These are phyloP conservation scores for Graphiopsis chlorocephala DNA, from an alignment of 2,329 filamentous ascomycete species.

Conservation along the genomic window DNA sequence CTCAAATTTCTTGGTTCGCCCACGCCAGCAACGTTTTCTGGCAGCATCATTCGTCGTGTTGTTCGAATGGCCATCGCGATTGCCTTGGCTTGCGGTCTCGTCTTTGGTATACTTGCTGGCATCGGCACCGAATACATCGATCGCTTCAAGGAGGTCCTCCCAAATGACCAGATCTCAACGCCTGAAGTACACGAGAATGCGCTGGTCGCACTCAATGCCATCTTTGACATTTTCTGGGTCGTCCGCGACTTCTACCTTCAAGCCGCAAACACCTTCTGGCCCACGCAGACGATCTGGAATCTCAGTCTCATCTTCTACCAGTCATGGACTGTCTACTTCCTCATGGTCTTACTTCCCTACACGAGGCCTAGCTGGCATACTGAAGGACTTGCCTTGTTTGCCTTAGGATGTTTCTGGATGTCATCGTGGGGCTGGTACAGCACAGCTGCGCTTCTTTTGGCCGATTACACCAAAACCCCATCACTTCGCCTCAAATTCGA, in stretches of 20 bases:
- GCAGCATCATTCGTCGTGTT: constrained; percentile 42
- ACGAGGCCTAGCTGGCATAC: constrained; percentile 43
- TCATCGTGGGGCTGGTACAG: constrained; percentile 33
- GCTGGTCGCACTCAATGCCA: constrained; percentile 45
- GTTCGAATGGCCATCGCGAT: constrained; percentile 44
- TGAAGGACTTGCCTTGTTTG: constrained; percentile 30
- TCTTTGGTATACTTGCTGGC: constrained; percentile 36
- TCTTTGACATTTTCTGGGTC: constrained; percentile 49
- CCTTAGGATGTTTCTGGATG: constrained; percentile 32
- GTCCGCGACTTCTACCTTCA: constrained; percentile 39
- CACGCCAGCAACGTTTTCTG: constrained; percentile 36
- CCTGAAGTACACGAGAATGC: constrained; percentile 37
- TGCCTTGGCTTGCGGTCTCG: constrained; percentile 41
- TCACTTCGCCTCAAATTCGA: constrained; percentile 22
- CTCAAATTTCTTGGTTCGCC: constrained; percentile 43
- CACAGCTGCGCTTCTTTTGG: constrained; percentile 28
- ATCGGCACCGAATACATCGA: constrained; percentile 36
- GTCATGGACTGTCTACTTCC: constrained; percentile 49
- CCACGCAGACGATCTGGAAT: constrained; percentile 47
- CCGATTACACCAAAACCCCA: constrained; percentile 25
- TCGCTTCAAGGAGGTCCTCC: constrained; percentile 37
- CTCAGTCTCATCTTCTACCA: constrained; percentile 46
- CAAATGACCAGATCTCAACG: constrained; percentile 37
- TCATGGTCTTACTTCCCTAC: constrained; percentile 48
- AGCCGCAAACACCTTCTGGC: constrained; percentile 44